A percentile compares a stretch with the other conserved stretches of the same genome.
Evolutionary conservation across 805 yeast species (phyloP).

Genomic region (Kuraishia piskuri): DNA sequence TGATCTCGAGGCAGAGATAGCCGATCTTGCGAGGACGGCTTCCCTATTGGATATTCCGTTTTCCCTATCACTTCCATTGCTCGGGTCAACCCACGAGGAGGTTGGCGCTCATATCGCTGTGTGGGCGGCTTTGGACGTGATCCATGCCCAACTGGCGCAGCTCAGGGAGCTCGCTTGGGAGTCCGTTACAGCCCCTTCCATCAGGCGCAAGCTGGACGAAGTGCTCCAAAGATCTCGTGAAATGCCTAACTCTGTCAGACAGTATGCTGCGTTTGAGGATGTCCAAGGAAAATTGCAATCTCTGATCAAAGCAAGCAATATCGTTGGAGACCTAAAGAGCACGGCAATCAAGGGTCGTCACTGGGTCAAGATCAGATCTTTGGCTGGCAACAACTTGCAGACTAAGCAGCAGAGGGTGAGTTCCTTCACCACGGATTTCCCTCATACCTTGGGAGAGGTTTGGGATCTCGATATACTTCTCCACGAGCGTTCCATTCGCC

Average conservation of each 20-base stretch:
- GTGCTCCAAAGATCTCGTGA: slow-evolving; percentile 35
- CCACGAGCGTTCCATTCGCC: slow-evolving; percentile 37
- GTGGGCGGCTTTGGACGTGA: slow-evolving; percentile 51
- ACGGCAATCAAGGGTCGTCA: slow-evolving; percentile 58
- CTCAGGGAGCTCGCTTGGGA: slow-evolving; percentile 41
- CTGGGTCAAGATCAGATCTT: slow-evolving; percentile 33
- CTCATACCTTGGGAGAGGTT: slow-evolving; percentile 43
- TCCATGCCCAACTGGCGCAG: slow-evolving; percentile 38
- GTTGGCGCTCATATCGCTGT: slow-evolving; percentile 47
- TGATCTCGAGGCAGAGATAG: slow-evolving; percentile 7
- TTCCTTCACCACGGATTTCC: slow-evolving; percentile 2
- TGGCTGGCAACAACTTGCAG: background rate
- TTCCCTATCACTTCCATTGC: slow-evolving; percentile 14
- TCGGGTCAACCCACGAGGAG: slow-evolving; percentile 34
- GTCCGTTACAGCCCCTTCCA: slow-evolving; percentile 30
- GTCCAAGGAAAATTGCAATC: slow-evolving; percentile 38
- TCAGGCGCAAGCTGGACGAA: slow-evolving; percentile 43
- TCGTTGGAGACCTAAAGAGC: slow-evolving; percentile 39
- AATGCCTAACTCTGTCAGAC: slow-evolving; percentile 52
- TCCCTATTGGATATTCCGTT: slow-evolving; percentile 24
- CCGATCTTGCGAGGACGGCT: slow-evolving; percentile 23
- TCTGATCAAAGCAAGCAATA: slow-evolving; percentile 26
- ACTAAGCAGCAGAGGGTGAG: too few relatives aligned
- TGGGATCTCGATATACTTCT: slow-evolving; percentile 43
- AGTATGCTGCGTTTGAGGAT: slow-evolving; percentile 59